phyloP scores from a whole-genome alignment of 179 eudicot species.

The Patellifolia procumbens region DNA sequence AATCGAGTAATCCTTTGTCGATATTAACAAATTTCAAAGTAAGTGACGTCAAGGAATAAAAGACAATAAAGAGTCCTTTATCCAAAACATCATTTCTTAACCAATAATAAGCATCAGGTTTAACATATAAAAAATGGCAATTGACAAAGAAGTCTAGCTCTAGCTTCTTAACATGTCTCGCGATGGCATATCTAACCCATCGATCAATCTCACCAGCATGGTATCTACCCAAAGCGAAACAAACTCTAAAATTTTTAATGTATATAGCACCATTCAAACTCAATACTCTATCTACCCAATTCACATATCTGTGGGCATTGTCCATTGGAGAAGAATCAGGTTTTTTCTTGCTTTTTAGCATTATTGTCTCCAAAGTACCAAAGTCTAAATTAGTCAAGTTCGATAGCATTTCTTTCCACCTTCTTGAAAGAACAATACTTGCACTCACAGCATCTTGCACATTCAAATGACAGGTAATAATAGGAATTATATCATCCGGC shows the following conservation, averaged over 20 bases:
- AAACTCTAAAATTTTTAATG: background rate
- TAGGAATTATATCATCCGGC: background rate
- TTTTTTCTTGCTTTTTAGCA: background rate
- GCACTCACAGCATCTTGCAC: conserved; percentile 2
- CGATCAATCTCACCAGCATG: background rate
- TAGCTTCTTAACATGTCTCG: background rate
- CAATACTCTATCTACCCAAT: background rate
- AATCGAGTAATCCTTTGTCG: background rate
- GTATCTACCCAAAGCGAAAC: background rate
- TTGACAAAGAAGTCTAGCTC: background rate
- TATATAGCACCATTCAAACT: background rate
- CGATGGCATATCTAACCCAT: background rate
- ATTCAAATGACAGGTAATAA: background rate
- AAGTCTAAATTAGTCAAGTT: background rate
- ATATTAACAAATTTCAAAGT: background rate
- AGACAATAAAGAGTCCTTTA: background rate
- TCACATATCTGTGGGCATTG: background rate
- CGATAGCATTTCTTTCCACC: background rate
- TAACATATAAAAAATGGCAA: background rate
- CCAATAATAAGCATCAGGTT: background rate
- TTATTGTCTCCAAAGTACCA: background rate
- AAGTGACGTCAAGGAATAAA: background rate
- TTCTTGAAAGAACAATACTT: background rate
- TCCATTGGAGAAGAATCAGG: background rate
- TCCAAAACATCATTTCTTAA: background rate